These are phyloP conservation scores for Cryphonectria naterciae DNA, from an alignment of 2,329 filamentous ascomycete genomes.

Conservation along the genomic window DNA sequence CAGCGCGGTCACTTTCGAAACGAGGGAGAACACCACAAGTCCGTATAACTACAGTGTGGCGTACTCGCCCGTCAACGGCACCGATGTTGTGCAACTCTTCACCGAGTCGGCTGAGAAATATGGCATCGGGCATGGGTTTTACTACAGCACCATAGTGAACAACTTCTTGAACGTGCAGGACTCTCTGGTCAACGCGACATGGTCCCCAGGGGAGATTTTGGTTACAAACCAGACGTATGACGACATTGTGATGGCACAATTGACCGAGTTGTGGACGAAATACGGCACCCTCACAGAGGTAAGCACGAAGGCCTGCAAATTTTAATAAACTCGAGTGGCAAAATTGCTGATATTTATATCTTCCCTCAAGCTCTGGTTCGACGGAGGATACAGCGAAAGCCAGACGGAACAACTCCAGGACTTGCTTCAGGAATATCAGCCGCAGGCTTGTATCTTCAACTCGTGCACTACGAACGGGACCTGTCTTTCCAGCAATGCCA, in stretches of 20 bases:
- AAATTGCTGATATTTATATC: neutral
- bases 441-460: constrained; percentile 34
- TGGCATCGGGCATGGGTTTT: constrained; percentile 36
- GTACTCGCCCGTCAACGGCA: constrained; percentile 34
- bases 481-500: constrained; percentile 32
- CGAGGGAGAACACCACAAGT: constrained; percentile 33
- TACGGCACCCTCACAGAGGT: constrained; percentile 35
- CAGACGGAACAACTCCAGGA: constrained; percentile 32
- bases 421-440: constrained; percentile 31
- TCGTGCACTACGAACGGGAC: constrained; percentile 33
- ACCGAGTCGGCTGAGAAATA: constrained; percentile 34
- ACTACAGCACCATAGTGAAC: constrained; percentile 39
- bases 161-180: constrained; percentile 37
- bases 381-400: constrained; percentile 34
- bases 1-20: constrained; percentile 35
- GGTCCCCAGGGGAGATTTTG: constrained; percentile 31
- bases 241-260: constrained; percentile 34
- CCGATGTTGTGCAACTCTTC: constrained; percentile 35
- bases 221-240: constrained; percentile 34
- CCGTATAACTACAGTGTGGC: constrained; percentile 37
- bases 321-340: neutral
- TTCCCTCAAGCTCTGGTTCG: constrained; percentile 35
- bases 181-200: constrained; percentile 29
- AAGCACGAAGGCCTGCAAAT: neutral
- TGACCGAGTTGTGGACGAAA: constrained; percentile 34